Base-by-base conservation (phyloP, 805 yeast species). In the Candida namnaoensis region DNA sequence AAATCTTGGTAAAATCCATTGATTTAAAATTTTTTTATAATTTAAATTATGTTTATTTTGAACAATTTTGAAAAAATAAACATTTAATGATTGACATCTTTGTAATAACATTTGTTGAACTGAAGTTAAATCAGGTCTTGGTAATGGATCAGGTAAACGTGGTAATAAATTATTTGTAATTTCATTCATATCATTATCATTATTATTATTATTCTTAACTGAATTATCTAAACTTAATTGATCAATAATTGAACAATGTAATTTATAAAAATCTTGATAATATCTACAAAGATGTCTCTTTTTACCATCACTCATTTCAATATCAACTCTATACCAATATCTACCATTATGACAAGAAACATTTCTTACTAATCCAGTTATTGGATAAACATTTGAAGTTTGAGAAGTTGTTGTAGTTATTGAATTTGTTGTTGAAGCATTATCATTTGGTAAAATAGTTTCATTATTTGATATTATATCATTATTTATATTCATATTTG, bases 321-420 rank as follows among this genome's bases (percentile, higher is more conserved):
- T 51, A 45, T 73, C 78, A 27, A 72, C 62, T 41, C 74, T 61
- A 48, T 74, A 74, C 78, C 78, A 74, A 48, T 64, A 71, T 40
- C 75, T 50, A n/a, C 71, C 69, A 35, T 69, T 61, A 45, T 53
- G 58, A 23, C 61, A 56, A 19, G 66, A 62, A 25, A 64, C 72
- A 37, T 71, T 66, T 41, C 59, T 56, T 11, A 72, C 69, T 5
- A 61, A 48, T 3, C 67, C 65, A 4, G 65, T 50, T 5, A 58
- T 47, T 0, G 72, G 69, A 54, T 39, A 51, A 4, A 48, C 37
- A 8, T 40, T 47, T 7, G 32, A 26, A 8, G 28, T 7, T 26
- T 26, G 8, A 26, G 28, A 26, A 26, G 6, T 26, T 26, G 28
- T n/a, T 7, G 23, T 11, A 30, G 24, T 11, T 11, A 34, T 32